phyloP scores from a whole-genome alignment of 768 basidiomycete genomes.

The Auriscalpium orientale region DNA sequence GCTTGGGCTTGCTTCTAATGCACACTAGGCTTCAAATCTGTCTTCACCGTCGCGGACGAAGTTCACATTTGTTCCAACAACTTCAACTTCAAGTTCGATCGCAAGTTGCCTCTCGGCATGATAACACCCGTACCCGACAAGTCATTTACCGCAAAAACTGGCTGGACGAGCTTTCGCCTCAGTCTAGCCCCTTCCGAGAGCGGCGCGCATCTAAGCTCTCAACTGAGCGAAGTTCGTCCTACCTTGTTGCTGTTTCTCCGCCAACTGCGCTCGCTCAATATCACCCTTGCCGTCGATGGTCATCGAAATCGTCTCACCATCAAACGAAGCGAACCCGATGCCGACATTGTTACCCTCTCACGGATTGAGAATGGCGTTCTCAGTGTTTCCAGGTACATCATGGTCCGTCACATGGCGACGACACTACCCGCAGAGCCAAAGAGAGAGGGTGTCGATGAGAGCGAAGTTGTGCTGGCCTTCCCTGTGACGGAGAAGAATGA shows the following conservation, averaged over 20 bases:
- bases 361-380: background rate
- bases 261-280: conserved; percentile 9
- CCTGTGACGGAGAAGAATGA: conserved; percentile 10
- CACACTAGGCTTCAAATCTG: conserved; percentile 20
- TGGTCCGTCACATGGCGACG: conserved; percentile 9
- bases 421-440: conserved; percentile 10
- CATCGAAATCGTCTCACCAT: background rate
- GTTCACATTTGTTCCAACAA: conserved; percentile 17
- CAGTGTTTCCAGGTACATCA: conserved; percentile 1
- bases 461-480: conserved; percentile 19
- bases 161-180: conserved; percentile 21
- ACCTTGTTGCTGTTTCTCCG: conserved; percentile 21
- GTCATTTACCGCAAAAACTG: background rate
- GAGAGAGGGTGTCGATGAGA: conserved; percentile 10
- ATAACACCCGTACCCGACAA: conserved; percentile 15
- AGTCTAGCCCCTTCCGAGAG: conserved; percentile 5
- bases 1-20: background rate
- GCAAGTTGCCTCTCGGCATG: conserved; percentile 16
- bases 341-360: background rate
- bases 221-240: conserved; percentile 12
- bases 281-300: background rate
- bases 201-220: conserved; percentile 7
- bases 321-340: conserved; percentile 1
- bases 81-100: conserved; percentile 18
- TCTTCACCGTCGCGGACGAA: conserved; percentile 20